Evolutionary conservation across 2,329 filamentous ascomycete species (phyloP), one percentile per base, ranked within the genome.

Genomic region (Nakataea oryzae): DNA sequence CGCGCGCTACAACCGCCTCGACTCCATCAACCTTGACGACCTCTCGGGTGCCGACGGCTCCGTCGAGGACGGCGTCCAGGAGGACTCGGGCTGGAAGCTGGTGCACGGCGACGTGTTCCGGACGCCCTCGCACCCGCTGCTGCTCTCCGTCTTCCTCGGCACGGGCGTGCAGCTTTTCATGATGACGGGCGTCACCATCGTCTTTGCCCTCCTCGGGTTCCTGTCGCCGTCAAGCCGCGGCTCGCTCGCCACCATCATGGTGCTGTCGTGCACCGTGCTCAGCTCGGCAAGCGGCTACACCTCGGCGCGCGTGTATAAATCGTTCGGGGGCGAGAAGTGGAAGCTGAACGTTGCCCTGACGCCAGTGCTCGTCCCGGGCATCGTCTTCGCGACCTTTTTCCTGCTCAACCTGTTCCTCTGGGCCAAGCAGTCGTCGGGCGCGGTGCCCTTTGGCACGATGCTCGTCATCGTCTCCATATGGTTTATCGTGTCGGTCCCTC

Each of bases 21-120:
- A 99, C 70, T 86, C 91, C 71, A 90, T 96, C 75, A 91, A 89
- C 67, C 81, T 97, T 41, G 93, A 97, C 64, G 93, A 97, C 72
- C 81, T 97, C 47, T 88, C 89, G 54, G 90, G 90, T 54, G 30
- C 54, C 26, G 30, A 54, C 26, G 60, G 54, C 50, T 89, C 86
- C 54, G 87, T 82, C 12, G 93, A 97, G 67, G 93, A 97, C 70
- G 93, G 93, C 41, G 90, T 97, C 0, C 93, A 96, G 74, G 95
- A 99, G 71, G 95, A 99, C 74, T 97, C 93, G 12, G 95, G 95
- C 64, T 99, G 95, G 95, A 99, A 99, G 76, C 79, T 99, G 58
- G 93, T 99, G 0, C 95, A 99, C 70, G 95, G 95, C 61, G 95
- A 99, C 73, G 93, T 97, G 34, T 99, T 99, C 82, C 89, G 95